Evolutionary conservation across 495 filamentous ascomycete genomes (phyloP).

Genomic region (Penicillium goetzii): DNA sequence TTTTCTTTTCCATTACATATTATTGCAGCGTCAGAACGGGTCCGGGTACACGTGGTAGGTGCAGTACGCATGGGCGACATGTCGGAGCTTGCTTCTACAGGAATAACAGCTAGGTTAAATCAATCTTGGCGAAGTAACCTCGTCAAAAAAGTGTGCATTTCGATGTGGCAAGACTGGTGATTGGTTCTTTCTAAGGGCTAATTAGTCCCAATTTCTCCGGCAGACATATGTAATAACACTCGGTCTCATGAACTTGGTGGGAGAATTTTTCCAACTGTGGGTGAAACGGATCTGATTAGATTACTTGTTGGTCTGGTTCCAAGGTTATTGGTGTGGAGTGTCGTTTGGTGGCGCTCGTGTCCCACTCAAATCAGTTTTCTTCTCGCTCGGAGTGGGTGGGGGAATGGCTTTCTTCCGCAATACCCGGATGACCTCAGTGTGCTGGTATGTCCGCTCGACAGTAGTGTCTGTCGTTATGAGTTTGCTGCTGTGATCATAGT

Average conservation of each 20-base stretch:
- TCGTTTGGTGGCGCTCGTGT: slow-evolving; percentile 8
- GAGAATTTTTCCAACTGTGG: not conserved
- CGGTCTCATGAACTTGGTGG: not conserved
- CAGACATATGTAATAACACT: not conserved
- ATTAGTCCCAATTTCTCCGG: not conserved
- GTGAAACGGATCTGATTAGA: slow-evolving; percentile 10
- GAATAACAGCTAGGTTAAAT: not conserved
- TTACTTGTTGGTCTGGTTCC: not conserved
- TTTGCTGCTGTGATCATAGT: not conserved
- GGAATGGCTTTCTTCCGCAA: not conserved
- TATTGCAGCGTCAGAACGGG: not conserved
- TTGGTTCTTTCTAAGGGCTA: not conserved
- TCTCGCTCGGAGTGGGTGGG: not conserved
- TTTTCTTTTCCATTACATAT: not conserved
- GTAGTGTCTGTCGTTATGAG: not conserved
- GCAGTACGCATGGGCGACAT: not conserved
- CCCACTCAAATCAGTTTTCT: not conserved
- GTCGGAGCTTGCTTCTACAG: not conserved
- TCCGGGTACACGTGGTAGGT: not conserved
- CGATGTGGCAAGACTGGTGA: not conserved
- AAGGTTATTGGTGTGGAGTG: not conserved
- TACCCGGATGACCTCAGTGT: not conserved
- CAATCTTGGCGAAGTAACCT: not conserved
- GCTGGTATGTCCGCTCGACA: not conserved
- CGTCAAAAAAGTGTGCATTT: not conserved